phyloP scores from a whole-genome alignment of 768 basidiomycete genomes.

The Amyloporia xantha region DNA sequence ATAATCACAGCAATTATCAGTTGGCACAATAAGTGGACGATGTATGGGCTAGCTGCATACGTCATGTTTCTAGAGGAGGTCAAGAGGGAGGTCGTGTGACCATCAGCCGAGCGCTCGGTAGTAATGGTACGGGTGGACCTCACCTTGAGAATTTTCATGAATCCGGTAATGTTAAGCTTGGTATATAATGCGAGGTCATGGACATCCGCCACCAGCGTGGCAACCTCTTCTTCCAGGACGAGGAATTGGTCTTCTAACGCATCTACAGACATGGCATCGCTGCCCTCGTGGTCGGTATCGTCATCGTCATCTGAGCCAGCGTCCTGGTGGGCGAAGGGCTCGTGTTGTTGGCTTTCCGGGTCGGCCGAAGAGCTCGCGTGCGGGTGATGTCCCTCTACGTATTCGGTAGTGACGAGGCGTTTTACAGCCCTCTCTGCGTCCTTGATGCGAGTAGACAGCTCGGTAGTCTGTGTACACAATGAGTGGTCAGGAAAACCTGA shows the following conservation, averaged over 20 bases:
- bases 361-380: constrained; percentile 28
- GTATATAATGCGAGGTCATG: constrained; percentile 91
- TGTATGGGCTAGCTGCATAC: constrained; percentile 34
- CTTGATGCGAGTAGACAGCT: constrained; percentile 75
- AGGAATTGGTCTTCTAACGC: constrained; percentile 84
- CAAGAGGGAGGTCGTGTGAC: constrained; percentile 5
- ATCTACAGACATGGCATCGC: constrained; percentile 52
- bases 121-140: constrained; percentile 7
- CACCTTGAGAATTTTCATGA: constrained; percentile 96
- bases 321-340: constrained; percentile 44
- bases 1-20: neutral
- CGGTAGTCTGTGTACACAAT: constrained; percentile 53
- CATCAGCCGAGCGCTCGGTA: neutral
- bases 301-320: constrained; percentile 66
- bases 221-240: constrained; percentile 88
- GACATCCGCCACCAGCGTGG: constrained; percentile 87
- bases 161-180: constrained; percentile 97
- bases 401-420: constrained; percentile 62
- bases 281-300: constrained; percentile 42
- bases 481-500: constrained; percentile 1
- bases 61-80: constrained; percentile 74
- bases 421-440: constrained; percentile 79
- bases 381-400: constrained; percentile 13
- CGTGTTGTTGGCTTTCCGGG: constrained; percentile 48
- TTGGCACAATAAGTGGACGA: neutral